A percentile compares a stretch with the other conserved stretches of the same genome.
Conservation (phyloP, 1,284 basidiomycete species). For the Salmacisia buchloeana region DNA sequence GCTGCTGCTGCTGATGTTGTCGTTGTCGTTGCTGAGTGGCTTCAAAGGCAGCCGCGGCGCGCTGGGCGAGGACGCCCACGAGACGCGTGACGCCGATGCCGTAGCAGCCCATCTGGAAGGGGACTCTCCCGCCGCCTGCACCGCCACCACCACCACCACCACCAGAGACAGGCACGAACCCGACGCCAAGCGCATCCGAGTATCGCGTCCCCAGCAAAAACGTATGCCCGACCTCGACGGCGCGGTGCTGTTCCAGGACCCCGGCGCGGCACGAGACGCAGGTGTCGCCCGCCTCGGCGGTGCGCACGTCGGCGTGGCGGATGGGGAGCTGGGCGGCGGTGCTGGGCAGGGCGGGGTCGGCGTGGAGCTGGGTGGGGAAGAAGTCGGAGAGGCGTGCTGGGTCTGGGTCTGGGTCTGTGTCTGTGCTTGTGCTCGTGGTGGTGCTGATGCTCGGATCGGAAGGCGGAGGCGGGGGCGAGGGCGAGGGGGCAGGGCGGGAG, state of each 20-base stretch:
- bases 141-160: no score
- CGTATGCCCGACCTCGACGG: conserved; percentile 52
- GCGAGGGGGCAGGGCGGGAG: neutral
- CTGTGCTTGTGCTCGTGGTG: neutral
- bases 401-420: neutral
- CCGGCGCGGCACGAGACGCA: conserved; percentile 26
- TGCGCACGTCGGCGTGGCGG: conserved; percentile 21
- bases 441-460: neutral
- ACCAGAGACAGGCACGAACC: conserved; percentile 20
- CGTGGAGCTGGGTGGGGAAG: conserved; percentile 24
- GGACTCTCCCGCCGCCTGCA: conserved; percentile 8
- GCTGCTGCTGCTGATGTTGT: neutral
- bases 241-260: conserved; percentile 20
- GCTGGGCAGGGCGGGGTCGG: neutral
- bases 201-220: conserved; percentile 51
- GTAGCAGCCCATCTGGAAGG: conserved; percentile 52
- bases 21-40: neutral
- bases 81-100: conserved; percentile 51
- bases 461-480: conserved; percentile 15
- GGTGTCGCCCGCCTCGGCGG: conserved; percentile 27
- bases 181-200: conserved; percentile 38
- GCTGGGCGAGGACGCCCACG: conserved; percentile 47
- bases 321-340: conserved; percentile 14
- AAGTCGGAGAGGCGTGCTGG: conserved; percentile 19
- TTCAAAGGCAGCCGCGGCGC: conserved; percentile 14